phyloP scores from a whole-genome alignment of 2,329 filamentous ascomycete species.

The Fusarium sp. region DNA sequence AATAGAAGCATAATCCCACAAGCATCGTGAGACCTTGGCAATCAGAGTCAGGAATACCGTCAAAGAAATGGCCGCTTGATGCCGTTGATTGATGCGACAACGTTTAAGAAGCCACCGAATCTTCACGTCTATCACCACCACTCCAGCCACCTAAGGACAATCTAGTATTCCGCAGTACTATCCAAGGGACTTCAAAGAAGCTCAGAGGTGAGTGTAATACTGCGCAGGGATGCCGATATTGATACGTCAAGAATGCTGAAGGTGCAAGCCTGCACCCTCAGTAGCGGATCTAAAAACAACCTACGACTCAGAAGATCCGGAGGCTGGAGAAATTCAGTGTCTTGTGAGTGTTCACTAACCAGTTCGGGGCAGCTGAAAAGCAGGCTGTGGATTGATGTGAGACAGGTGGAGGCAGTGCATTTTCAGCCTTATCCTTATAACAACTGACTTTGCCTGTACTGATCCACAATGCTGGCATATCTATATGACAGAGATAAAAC shows the following conservation, averaged over 20 bases:
- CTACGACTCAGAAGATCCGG: fast-evolving
- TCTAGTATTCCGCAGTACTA: fast-evolving
- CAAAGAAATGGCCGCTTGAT: neutral
- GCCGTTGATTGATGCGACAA: neutral
- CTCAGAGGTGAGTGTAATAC: neutral
- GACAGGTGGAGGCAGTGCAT: neutral
- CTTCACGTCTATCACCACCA: no score
- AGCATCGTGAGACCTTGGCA: neutral
- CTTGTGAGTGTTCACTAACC: neutral
- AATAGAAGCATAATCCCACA: neutral
- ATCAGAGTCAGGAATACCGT: neutral
- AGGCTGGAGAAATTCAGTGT: no score
- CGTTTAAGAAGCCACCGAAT: neutral
- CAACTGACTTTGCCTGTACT: neutral
- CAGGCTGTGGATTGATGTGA: neutral
- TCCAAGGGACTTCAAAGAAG: fast-evolving
- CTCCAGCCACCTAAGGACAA: fast-evolving
- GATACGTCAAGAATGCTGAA: neutral
- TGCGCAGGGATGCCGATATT: neutral
- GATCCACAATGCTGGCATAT: neutral
- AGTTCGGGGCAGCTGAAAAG: neutral
- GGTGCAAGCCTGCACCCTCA: neutral
- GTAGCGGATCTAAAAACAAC: neutral
- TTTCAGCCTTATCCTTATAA: neutral
- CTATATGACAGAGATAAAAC: neutral